phyloP scores from a whole-genome alignment of 2,329 filamentous ascomycete genomes.

The Cladosporium velox region DNA sequence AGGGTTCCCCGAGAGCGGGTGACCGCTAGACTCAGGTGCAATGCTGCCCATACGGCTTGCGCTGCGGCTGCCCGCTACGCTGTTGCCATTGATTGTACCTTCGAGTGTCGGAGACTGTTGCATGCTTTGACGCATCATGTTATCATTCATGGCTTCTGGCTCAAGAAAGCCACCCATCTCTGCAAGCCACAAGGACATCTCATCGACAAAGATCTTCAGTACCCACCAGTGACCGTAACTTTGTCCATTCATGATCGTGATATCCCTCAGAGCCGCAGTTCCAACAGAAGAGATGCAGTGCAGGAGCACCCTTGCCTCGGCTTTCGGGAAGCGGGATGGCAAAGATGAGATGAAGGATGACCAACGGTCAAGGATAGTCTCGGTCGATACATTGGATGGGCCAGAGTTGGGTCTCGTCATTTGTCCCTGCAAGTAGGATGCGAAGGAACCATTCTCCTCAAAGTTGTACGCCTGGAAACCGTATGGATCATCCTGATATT shows the following conservation, averaged over 20 bases:
- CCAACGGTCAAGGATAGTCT: slow-evolving; percentile 77
- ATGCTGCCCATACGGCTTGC: slow-evolving; percentile 39
- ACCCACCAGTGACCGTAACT: slow-evolving; percentile 95
- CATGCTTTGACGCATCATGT: slow-evolving; percentile 7
- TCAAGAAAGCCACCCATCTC: slow-evolving; percentile 87
- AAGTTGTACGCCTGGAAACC: slow-evolving; percentile 42
- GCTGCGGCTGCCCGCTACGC: slow-evolving; percentile 30
- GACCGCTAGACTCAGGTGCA: slow-evolving; percentile 29
- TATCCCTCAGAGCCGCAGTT: slow-evolving; percentile 75
- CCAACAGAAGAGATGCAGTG: slow-evolving; percentile 75
- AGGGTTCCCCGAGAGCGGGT: slow-evolving; percentile 24
- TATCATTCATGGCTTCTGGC: slow-evolving; percentile 27
- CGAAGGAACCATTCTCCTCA: slow-evolving; percentile 46
- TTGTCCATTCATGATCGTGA: slow-evolving; percentile 74
- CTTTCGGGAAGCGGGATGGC: slow-evolving; percentile 71
- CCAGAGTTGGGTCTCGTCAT: slow-evolving; percentile 24
- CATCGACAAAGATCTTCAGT: slow-evolving; percentile 91
- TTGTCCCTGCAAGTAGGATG: slow-evolving; percentile 42
- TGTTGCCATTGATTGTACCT: slow-evolving; percentile 24
- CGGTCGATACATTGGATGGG: slow-evolving; percentile 43
- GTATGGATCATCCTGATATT: slow-evolving; percentile 41
- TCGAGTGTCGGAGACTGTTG: slow-evolving; percentile 28
- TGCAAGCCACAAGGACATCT: slow-evolving; percentile 88
- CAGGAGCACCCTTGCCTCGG: slow-evolving; percentile 70
- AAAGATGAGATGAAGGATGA: slow-evolving; percentile 70